Conservation (phyloP, 2,329 filamentous ascomycete species). For the Alternaria atra region DNA sequence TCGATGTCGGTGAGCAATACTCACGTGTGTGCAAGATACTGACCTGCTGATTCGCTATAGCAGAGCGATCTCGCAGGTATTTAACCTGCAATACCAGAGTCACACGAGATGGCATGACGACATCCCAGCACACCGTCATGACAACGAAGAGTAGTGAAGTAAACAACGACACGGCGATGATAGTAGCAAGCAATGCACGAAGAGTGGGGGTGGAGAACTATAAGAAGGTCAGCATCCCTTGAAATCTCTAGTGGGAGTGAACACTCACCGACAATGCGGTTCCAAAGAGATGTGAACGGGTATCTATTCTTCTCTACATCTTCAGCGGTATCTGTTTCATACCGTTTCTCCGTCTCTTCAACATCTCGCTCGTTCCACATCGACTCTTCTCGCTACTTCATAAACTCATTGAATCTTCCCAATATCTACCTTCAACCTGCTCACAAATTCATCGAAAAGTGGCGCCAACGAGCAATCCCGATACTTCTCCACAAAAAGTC, state of each 20-base stretch:
- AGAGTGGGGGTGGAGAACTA: not conserved
- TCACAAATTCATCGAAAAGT: slow-evolving; percentile 72
- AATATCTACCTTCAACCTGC: slow-evolving; percentile 57
- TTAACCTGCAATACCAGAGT: not conserved
- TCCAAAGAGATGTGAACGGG: not conserved
- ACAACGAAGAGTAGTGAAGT: not conserved
- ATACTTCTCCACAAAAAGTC: slow-evolving; percentile 74
- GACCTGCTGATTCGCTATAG: not conserved
- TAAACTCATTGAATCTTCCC: slow-evolving; percentile 18
- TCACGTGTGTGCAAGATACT: not conserved
- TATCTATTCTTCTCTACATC: not conserved
- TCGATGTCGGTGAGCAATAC: not conserved
- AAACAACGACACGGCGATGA: not conserved
- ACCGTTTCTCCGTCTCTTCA: not conserved
- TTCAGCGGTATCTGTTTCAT: not conserved
- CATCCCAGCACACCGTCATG: not conserved
- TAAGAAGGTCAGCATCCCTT: not conserved
- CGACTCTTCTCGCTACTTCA: not conserved
- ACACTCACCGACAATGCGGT: not conserved
- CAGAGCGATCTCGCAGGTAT: not conserved
- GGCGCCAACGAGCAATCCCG: slow-evolving; percentile 73
- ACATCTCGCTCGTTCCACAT: too few species aligned
- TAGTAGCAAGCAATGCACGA: not conserved
- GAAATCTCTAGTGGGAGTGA: not conserved
- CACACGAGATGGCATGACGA: not conserved